Evolutionary conservation across 345 rosid genomes (phyloP).

Genomic region (Gossypium mustelinum): DNA sequence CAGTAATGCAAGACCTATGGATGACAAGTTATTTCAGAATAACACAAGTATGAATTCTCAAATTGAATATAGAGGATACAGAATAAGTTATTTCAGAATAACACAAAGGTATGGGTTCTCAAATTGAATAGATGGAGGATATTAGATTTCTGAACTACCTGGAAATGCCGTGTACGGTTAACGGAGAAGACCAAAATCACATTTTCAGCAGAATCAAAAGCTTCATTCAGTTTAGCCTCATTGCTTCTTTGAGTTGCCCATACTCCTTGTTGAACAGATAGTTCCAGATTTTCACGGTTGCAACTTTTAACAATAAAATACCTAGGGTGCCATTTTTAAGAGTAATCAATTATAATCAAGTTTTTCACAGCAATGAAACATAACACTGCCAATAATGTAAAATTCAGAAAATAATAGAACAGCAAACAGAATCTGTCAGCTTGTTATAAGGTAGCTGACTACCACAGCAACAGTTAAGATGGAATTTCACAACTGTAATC

Average conservation of each 20-base stretch:
- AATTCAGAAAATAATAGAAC: background rate
- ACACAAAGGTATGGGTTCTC: background rate
- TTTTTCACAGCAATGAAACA: background rate
- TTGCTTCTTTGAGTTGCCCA: slow-evolving; percentile 99
- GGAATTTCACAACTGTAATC: background rate
- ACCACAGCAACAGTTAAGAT: background rate
- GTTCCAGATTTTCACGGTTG: slow-evolving; percentile 93
- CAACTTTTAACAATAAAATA: slow-evolving; percentile 96
- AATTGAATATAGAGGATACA: background rate
- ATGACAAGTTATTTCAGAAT: background rate
- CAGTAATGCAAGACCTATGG: background rate
- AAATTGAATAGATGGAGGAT: slow-evolving; percentile 20
- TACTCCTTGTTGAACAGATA: slow-evolving; percentile 98
- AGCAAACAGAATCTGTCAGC: background rate
- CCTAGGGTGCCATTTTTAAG: slow-evolving; percentile 38
- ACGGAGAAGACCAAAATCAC: slow-evolving; percentile 94
- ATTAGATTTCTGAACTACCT: slow-evolving; percentile 48
- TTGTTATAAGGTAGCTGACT: background rate
- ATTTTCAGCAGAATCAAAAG: slow-evolving; percentile 86
- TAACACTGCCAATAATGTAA: background rate
- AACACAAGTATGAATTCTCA: background rate
- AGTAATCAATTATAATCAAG: background rate
- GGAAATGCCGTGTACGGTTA: slow-evolving; percentile 92
- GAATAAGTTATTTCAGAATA: background rate
- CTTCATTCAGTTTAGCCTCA: slow-evolving; percentile 95